A percentile compares a stretch with the other conserved stretches of the same genome.
Conservation (phyloP, 2,329 filamentous ascomycete genomes). For the Hymenoscyphus occultus region DNA sequence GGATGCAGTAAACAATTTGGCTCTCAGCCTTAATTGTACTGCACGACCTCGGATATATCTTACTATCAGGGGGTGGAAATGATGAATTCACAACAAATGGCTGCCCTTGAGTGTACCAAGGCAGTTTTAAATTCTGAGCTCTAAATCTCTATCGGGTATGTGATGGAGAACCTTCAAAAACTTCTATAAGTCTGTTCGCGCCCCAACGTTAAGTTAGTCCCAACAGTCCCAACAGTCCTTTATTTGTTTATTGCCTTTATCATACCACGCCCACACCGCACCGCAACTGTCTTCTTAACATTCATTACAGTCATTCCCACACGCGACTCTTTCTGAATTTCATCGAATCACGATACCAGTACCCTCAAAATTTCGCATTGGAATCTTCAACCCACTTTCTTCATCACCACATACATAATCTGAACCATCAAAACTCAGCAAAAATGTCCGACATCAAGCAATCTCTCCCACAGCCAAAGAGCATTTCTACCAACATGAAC, state of each 20-base stretch:
- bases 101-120: background rate
- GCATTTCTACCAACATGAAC: background rate
- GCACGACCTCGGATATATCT: background rate
- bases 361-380: background rate
- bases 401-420: background rate
- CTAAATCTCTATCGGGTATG: background rate
- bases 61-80: conserved; percentile 2
- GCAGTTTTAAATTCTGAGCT: background rate
- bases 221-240: background rate
- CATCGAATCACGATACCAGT: background rate
- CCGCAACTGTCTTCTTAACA: background rate
- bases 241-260: background rate
- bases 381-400: background rate
- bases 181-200: background rate
- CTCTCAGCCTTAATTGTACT: background rate
- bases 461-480: conserved; percentile 13
- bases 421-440: background rate
- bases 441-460: conserved; percentile 18
- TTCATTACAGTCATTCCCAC: conserved; percentile 5
- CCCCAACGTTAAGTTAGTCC: background rate
- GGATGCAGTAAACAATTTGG: background rate
- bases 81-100: background rate
- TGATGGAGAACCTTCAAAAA: background rate
- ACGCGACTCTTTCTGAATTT: background rate
- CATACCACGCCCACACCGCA: background rate